phyloP scores from a whole-genome alignment of 2,329 filamentous ascomycete genomes.

The Penicillium griseofulvum region DNA sequence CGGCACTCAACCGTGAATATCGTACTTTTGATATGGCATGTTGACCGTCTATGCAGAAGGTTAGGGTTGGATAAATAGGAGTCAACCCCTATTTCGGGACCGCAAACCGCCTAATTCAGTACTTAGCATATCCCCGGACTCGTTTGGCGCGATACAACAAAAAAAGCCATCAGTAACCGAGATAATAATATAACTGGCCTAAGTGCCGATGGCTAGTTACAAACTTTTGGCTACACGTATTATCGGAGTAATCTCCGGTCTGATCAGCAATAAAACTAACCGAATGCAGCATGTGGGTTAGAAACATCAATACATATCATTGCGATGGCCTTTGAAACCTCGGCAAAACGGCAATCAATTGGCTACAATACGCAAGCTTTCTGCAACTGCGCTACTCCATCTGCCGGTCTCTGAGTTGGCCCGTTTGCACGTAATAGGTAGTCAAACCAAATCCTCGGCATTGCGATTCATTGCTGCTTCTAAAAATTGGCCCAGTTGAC shows the following conservation, averaged over 20 bases:
- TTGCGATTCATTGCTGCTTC: background rate
- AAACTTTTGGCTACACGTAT: too few relatives aligned
- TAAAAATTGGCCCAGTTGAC: background rate
- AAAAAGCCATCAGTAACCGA: background rate
- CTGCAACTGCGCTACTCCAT: background rate
- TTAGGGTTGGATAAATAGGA: background rate
- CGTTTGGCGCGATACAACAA: background rate
- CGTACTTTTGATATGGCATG: background rate
- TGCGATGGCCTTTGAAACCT: background rate
- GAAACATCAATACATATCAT: background rate
- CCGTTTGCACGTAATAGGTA: background rate
- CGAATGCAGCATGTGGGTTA: background rate
- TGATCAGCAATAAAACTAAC: constrained; percentile 3
- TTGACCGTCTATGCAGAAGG: background rate
- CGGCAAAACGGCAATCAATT: background rate
- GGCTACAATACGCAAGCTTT: background rate
- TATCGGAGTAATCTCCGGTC: background rate
- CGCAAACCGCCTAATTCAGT: background rate
- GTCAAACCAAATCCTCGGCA: background rate
- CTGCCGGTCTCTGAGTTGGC: background rate
- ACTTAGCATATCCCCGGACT: background rate
- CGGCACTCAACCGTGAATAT: background rate
- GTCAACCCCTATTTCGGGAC: background rate
- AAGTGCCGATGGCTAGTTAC: background rate
- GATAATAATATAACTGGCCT: background rate